phyloP scores from a whole-genome alignment of 257 asterid species.

The Ilex asprella region DNA sequence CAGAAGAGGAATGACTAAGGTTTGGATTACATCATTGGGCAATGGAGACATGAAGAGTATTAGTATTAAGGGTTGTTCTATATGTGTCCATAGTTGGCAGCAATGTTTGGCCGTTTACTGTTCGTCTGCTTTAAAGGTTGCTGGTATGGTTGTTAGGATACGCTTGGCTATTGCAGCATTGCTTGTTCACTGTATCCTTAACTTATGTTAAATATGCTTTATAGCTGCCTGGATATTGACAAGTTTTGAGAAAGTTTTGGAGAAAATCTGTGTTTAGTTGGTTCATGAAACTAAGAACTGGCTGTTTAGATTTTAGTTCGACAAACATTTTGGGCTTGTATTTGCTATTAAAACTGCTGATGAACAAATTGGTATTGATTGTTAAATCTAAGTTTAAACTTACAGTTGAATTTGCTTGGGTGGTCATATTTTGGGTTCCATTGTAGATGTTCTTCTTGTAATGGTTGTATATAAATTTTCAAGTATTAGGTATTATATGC shows the following conservation, averaged over 20 bases:
- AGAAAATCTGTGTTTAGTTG: slow-evolving; percentile 23
- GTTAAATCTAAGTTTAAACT: no score
- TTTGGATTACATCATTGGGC: slow-evolving; percentile 19
- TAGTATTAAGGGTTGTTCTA: slow-evolving; percentile 25
- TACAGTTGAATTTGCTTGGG: no score
- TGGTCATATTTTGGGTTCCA: no score
- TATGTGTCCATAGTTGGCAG: slow-evolving; percentile 28
- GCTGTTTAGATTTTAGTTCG: slow-evolving; percentile 12
- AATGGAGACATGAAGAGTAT: slow-evolving; percentile 21
- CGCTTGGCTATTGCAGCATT: slow-evolving; percentile 3
- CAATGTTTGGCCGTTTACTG: slow-evolving; percentile 31
- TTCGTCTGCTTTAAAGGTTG: slow-evolving; percentile 18
- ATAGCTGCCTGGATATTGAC: slow-evolving; percentile 20
- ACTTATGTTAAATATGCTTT: slow-evolving; percentile 20
- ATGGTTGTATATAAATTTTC: no score
- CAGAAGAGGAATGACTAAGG: slow-evolving; percentile 27
- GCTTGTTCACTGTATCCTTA: slow-evolving; percentile 11
- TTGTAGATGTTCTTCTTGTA: no score
- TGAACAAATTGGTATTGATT: slow-evolving; percentile 8
- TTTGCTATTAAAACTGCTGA: slow-evolving; percentile 22
- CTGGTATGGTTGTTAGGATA: slow-evolving; percentile 21
- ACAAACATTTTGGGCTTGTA: slow-evolving; percentile 19
- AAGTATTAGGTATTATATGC: no score
- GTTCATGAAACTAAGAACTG: slow-evolving; percentile 9
- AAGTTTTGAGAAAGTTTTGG: slow-evolving; percentile 21